Base-by-base conservation (phyloP, 179 eudicot species). In the Beta corolliflora region DNA sequence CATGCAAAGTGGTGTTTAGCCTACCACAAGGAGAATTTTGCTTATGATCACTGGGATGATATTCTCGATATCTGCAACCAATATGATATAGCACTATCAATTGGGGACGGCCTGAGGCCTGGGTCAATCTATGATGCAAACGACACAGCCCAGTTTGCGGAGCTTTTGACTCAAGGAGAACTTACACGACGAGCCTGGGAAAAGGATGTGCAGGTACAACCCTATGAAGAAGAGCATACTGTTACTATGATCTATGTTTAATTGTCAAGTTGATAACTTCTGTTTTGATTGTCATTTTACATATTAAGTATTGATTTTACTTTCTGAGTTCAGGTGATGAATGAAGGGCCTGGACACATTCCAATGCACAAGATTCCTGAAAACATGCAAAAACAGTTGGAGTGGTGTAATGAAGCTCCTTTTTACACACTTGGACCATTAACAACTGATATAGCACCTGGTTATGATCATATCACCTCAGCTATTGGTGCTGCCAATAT, bases 11-110 rank as follows among this genome's bases (percentile, higher is more conserved):
- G 99, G 99, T 94, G 98, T 85, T 87, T 96, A 76, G 91, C 99
- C 77, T 94, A 96, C 80, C 99, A 96, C 79, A 92, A 85, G 82
- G 99, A 96, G 89, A 96, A 96, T 79, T 96, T 96, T 85, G 99
- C 99, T 81, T 96, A 94, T 88, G 97, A 96, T 68, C 99, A 96
- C 80, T 96, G 99, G 99, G 99, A 96, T 87, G 99, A 96, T 44
- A 96, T 96, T 65, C 88, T 96, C 2, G 99, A 96, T 74, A 96
- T 96, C 77, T 96, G 99, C 79, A 96, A 96, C 83, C 98, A 96
- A 60, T 96, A 96, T 83, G 99, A 96, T 79, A 91, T 96, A 41
- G 87, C 99, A 1, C 85, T 96, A 58, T 96, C 98, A 7, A 96
- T 96, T 55, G 99, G 99, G 61, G 99, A 96, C 87, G 99, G 99